Evolutionary conservation across 805 yeast species (phyloP), one percentile per base, ranked within the genome.

Genomic region (Priceomyces carsonii): DNA sequence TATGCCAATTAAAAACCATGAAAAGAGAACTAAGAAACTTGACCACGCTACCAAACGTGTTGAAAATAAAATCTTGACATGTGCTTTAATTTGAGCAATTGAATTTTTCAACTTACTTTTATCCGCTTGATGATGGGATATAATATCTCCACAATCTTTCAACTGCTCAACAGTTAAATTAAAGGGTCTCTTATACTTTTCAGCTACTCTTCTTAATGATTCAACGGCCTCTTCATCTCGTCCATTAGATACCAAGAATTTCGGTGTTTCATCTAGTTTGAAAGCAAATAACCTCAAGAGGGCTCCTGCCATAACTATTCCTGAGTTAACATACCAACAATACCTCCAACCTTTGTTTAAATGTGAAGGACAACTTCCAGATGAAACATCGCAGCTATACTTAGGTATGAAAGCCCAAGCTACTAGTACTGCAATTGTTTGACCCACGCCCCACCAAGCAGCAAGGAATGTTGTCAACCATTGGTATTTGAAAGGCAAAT

Each of bases 331-430:
- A 42, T 69, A 68, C 43, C 67, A 61, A 32, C 68, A 62, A 53
- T 79, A 79, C 45, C 85, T 57, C 84, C 85, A 79, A 33, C 85
- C 85, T 59, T 71, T 67, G 53, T 79, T 79, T 22, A 61, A 51
- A 9, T 47, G 38, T 7, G 73, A 61, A 19, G 64, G 62, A 51
- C 85, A 79, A 26, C 59, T 29, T n/a, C 51, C 66, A 6, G 59
- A 48, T 39, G 26, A 30, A 18, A 32, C 32, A 22, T 32, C 40
- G 39, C 82, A 76, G 6, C 75, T 66, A 40, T 66, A 58, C 33
- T 71, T 65, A 8, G 79, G 73, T 34, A 79, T 54, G 36, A 73
- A 73, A 0, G 77, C 80, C 73, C 79, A 79, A 1, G 80, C 75
- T 21, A 75, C 50, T 13, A 75, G 54, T 15, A 64, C 63, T 9